A percentile compares a stretch with the other conserved stretches of the same genome.
Conservation (phyloP, 306 rosid species). For the Fagus sylvatica region DNA sequence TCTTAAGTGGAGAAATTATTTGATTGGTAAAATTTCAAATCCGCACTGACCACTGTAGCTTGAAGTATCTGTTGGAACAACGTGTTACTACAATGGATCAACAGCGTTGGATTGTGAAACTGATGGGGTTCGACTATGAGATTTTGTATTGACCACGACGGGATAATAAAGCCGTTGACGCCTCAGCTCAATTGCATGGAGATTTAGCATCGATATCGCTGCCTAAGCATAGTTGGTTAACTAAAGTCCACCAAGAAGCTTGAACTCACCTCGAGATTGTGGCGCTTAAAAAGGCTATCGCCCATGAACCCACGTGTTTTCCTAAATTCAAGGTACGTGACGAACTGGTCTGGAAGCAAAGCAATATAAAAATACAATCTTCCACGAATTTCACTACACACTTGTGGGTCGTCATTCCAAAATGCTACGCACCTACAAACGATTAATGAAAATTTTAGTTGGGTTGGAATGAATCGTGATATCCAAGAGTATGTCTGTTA, state of each 20-base stretch:
- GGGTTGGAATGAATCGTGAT: no score
- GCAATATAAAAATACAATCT: no score
- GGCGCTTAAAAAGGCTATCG: no score
- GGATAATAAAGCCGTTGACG: not conserved
- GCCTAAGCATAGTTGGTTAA: not conserved
- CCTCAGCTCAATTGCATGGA: not conserved
- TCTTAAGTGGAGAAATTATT: not conserved
- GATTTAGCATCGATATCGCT: not conserved
- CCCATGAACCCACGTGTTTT: no score
- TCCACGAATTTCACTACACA: no score
- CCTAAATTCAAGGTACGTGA: not conserved
- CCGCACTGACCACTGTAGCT: not conserved
- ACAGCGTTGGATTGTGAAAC: not conserved
- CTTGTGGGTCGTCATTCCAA: no score
- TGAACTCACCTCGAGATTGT: not conserved
- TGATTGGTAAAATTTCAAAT: not conserved
- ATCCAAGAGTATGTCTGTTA: no score
- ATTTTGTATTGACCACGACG: not conserved
- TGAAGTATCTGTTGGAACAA: not conserved
- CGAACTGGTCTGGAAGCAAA: not conserved
- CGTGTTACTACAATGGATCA: not conserved
- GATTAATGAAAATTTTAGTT: no score
- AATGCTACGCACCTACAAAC: no score
- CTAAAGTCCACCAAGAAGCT: not conserved
- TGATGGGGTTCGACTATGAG: not conserved